These are phyloP conservation scores for Cymbomonas tetramitiformis DNA, from an alignment of 139 green algal genomes.

Conservation along the genomic window DNA sequence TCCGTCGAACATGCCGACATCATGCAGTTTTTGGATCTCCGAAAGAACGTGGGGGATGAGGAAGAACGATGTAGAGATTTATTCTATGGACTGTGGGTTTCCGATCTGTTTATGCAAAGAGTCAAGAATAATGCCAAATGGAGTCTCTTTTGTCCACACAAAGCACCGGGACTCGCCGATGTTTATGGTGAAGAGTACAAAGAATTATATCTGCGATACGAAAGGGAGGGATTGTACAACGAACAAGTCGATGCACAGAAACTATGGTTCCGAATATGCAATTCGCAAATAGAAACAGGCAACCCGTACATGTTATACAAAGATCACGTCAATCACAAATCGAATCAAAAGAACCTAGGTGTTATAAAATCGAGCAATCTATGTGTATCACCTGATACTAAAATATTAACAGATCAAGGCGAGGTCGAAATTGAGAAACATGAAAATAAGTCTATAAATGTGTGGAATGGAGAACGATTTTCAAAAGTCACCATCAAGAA, in stretches of 20 bases:
- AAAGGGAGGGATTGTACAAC: slow-evolving; percentile 47
- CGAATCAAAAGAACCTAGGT: slow-evolving; percentile 78
- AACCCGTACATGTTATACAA: slow-evolving; percentile 99
- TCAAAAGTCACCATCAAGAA: too few relatives aligned
- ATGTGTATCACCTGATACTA: too few relatives aligned
- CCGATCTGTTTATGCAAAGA: slow-evolving; percentile 79
- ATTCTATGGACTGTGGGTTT: slow-evolving; percentile 95
- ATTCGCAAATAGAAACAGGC: slow-evolving; percentile 94
- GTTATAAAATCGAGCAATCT: slow-evolving; percentile 97
- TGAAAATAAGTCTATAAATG: too few relatives aligned
- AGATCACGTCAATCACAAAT: slow-evolving; percentile 89
- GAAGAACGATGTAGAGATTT: slow-evolving; percentile 81
- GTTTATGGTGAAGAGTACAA: slow-evolving; percentile 79
- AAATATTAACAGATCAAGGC: too few relatives aligned
- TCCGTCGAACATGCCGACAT: slow-evolving; percentile 93
- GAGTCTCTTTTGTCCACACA: slow-evolving; percentile 94
- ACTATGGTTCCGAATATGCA: slow-evolving; percentile 95
- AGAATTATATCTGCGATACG: slow-evolving; percentile 70
- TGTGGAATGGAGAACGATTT: too few relatives aligned
- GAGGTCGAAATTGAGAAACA: too few relatives aligned
- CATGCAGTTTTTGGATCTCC: slow-evolving; percentile 92
- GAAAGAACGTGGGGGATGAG: slow-evolving; percentile 98
- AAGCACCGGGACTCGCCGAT: slow-evolving; percentile 83
- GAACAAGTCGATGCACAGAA: slow-evolving; percentile 79
- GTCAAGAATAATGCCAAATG: slow-evolving; percentile 71